Evolutionary conservation across 169 alveolate species (phyloP).

Genomic region (Cryptosporidium canis): DNA sequence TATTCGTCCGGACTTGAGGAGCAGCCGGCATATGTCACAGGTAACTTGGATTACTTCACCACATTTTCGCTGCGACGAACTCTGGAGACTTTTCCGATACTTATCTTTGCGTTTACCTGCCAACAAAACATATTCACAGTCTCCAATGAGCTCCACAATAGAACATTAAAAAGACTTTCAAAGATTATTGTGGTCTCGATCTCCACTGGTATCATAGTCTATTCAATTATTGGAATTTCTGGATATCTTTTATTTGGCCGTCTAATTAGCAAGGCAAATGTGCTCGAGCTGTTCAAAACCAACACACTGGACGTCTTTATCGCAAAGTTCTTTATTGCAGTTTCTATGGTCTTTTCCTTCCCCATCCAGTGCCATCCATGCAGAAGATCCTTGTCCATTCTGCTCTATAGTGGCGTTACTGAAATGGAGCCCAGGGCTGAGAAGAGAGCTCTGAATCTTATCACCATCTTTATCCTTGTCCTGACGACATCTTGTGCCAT

Average conservation of each 20-base stretch:
- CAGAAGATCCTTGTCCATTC: constrained; percentile 65
- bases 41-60: constrained; percentile 11
- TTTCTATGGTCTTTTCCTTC: constrained; percentile 68
- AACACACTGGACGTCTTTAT: constrained; percentile 47
- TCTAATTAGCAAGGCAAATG: constrained; percentile 43
- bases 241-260: constrained; percentile 67
- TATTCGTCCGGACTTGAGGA: not conserved
- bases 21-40: constrained; percentile 29
- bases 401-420: constrained; percentile 61
- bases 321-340: constrained; percentile 65
- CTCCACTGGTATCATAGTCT: constrained; percentile 20
- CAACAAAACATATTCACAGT: constrained; percentile 72
- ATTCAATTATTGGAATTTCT: constrained; percentile 38
- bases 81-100: constrained; percentile 60
- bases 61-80: constrained; percentile 20
- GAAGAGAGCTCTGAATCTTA: constrained; percentile 42
- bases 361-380: constrained; percentile 74
- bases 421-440: constrained; percentile 70
- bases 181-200: constrained; percentile 30
- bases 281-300: constrained; percentile 27
- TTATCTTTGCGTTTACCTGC: constrained; percentile 73
- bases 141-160: constrained; percentile 52
- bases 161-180: constrained; percentile 39
- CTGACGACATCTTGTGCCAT: constrained; percentile 56
- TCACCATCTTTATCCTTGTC: constrained; percentile 18